A percentile compares a stretch with the other conserved stretches of the same genome.
phyloP scores from a whole-genome alignment of 139 green algal species.

The Microglena sp. region DNA sequence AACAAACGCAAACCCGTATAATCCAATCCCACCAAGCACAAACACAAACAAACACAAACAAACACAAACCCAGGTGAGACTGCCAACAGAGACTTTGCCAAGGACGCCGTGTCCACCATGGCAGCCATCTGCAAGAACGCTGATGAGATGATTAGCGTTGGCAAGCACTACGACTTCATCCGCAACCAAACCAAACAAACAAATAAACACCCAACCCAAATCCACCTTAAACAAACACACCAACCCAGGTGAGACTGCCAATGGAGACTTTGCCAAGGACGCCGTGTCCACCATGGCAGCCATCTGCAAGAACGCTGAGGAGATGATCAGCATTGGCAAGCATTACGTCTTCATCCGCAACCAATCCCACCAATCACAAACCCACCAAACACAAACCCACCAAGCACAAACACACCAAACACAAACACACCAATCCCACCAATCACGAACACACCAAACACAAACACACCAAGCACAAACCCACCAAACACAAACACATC shows the following conservation, averaged over 20 bases:
- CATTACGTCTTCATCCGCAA: constrained; percentile 50
- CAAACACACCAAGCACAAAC: no score
- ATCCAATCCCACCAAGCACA: no score
- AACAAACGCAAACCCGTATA: no score
- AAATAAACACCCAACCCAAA: no score
- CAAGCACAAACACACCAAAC: no score
- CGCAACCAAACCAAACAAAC: constrained; percentile 45
- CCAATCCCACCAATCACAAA: no score
- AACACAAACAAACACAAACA: no score
- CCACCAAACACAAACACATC: no score
- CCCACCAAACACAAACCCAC: no score
- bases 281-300: constrained; percentile 60
- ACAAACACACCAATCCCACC: no score
- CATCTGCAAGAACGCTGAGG: constrained; percentile 61
- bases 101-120: constrained; percentile 59
- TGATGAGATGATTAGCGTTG: constrained; percentile 47
- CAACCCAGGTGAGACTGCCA: constrained; percentile 77
- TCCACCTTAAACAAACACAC: no score
- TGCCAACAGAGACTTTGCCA: constrained; percentile 51
- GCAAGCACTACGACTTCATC: constrained; percentile 43
- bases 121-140: constrained; percentile 57
- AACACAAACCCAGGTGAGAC: constrained; percentile 66
- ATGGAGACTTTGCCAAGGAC: constrained; percentile 48
- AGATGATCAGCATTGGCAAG: constrained; percentile 47
- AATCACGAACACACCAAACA: no score